A percentile compares a stretch with the other conserved stretches of the same genome.
These are phyloP conservation scores for Toxicodendron radicans DNA, from an alignment of 345 rosid genomes.

Conservation along the genomic window DNA sequence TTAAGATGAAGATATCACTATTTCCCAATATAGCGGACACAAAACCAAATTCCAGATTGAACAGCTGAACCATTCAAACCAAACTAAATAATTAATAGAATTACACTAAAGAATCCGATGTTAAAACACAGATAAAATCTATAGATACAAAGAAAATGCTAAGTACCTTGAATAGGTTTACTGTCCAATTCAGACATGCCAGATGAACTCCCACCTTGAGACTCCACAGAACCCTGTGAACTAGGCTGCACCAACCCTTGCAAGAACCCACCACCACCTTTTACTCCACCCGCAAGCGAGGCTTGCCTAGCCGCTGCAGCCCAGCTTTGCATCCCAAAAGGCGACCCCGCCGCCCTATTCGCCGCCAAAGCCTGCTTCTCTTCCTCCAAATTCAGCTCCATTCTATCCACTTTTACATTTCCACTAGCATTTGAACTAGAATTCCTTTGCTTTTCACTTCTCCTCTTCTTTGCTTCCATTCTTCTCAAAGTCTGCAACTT, in stretches of 20 bases:
- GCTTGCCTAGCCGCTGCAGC: constrained; percentile 34
- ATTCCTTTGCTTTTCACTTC: constrained; percentile 80
- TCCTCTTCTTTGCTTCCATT: constrained; percentile 83
- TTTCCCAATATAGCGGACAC: background rate
- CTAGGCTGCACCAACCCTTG: constrained; percentile 39
- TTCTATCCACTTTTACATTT: constrained; percentile 4
- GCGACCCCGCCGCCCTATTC: constrained; percentile 23
- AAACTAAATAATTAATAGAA: background rate
- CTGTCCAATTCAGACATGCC: constrained; percentile 64
- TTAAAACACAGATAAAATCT: background rate
- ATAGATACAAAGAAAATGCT: background rate
- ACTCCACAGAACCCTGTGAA: constrained; percentile 58
- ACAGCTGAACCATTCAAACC: background rate
- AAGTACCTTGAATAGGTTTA: constrained; percentile 58
- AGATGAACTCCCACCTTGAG: constrained; percentile 63
- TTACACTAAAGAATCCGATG: background rate
- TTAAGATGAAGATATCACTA: background rate
- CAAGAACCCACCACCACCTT: constrained; percentile 33
- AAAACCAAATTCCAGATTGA: background rate
- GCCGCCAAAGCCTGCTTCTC: constrained; percentile 29
- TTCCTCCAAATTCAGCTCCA: constrained; percentile 40
- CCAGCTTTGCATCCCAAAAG: constrained; percentile 45
- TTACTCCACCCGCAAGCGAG: constrained; percentile 24
- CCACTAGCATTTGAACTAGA: constrained; percentile 17
- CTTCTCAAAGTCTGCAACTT: constrained; percentile 77